Evolutionary conservation across 768 basidiomycete genomes (phyloP).

Genomic region (Lentinula sp.): DNA sequence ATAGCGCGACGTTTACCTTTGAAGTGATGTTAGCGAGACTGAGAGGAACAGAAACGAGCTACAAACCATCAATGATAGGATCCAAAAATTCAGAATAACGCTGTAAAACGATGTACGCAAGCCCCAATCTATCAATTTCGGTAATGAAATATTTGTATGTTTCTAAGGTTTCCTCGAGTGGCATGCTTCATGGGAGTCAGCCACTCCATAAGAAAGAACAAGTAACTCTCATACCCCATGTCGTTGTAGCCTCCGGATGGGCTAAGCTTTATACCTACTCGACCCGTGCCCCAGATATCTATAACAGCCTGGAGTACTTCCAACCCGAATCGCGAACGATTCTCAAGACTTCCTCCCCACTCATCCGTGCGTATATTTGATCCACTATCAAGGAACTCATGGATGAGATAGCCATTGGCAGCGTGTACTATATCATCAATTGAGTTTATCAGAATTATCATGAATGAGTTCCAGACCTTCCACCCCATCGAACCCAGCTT

Average conservation of each 20-base stretch:
- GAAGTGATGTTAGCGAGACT: constrained; percentile 13
- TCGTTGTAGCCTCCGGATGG: constrained; percentile 26
- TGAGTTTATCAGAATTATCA: not conserved
- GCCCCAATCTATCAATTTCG: constrained; percentile 30
- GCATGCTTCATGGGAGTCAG: constrained; percentile 24
- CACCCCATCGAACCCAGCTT: constrained; percentile 30
- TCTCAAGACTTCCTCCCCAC: constrained; percentile 38
- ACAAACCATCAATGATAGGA: not conserved
- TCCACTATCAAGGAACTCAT: constrained; percentile 27
- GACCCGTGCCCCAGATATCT: constrained; percentile 27
- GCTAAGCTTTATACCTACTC: constrained; percentile 15
- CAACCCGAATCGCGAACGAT: constrained; percentile 32
- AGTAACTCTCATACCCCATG: constrained; percentile 14
- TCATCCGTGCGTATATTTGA: constrained; percentile 32
- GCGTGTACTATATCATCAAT: constrained; percentile 16
- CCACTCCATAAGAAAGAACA: not conserved
- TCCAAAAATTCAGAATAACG: not conserved
- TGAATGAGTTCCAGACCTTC: constrained; percentile 16
- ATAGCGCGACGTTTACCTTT: constrained; percentile 15
- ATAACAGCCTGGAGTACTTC: constrained; percentile 26
- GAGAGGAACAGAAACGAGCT: constrained; percentile 6
- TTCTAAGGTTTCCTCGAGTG: constrained; percentile 34
- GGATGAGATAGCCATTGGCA: constrained; percentile 26
- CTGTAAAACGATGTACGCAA: constrained; percentile 7
- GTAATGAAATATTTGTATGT: constrained; percentile 34